Base-by-base conservation (phyloP, 2,329 filamentous ascomycete genomes). In the Amauroascus verrucosus region DNA sequence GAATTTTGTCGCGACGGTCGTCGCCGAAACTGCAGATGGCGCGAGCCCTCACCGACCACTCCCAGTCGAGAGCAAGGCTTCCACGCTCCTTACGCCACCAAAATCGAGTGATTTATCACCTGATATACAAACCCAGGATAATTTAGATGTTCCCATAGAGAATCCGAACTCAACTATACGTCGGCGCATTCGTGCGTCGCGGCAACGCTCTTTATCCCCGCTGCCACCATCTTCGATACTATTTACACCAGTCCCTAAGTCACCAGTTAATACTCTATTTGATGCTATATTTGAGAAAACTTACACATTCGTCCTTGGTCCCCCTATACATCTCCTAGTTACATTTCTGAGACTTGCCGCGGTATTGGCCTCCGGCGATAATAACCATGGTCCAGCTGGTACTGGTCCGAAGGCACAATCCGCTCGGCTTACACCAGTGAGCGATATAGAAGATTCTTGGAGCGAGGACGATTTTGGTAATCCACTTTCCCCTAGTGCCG, bases 281-380 rank as follows among this genome's bases (percentile, higher is more conserved):
- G 72, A 80, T 48, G 78, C 82, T 2, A 78, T 95, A 28, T 77
- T 95, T 24, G 80, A 84, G 53, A 90, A 87, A 69, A 89, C 88
- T 0, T 83, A 80, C 58, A 82, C 86, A 49, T 77, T 93, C 28
- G 77, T 95, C 3, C 72, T 95, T 13, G 82, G 86, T 0, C 88
- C 88, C n/a, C 88, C 90, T 0, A 80, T 84, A 32, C 82, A 90
- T 61, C 77, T 95, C 1, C 79, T 95, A 33, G 76, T 81, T 24
- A 74, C 95, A 38, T 89, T 95, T 76, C 77, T 95, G 3, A 82
- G 82, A 53, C 87, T 95, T 54, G 87, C 89, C 0, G 83, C 86
- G 0, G 82, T 80, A 57, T 88, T 95, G 57, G 78, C 83, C 1
- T 69, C 69, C 44, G 74, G 74, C 3, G 67, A 67, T 5, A 66